Evolutionary conservation across 2,329 filamentous ascomycete genomes (phyloP), one percentile per base, ranked within the genome.

Genomic region (Epichloe amarillans): DNA sequence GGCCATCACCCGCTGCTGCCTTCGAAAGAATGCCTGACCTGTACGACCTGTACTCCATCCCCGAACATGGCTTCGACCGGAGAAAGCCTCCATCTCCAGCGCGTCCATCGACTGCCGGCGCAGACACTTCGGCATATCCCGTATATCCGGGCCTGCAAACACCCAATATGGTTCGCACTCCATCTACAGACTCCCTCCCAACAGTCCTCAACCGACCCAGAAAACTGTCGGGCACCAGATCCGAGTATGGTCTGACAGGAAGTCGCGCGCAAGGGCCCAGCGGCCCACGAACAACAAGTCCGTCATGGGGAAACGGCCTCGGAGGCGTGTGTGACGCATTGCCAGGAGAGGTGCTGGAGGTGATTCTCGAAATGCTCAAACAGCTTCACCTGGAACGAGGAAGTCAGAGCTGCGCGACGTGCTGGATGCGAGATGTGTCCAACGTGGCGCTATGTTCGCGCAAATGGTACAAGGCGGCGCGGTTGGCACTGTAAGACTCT

Each of bases 351-450:
- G 75, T 83, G 2, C 61, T 83, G 44, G 69, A 74, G 48, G 64
- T 78, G 36, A 75, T 83, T n/a, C 58, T 83, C 36, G 69, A 69
- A 39, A 70, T 75, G 50, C 63, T 84, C 17, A 76, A 72, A 58
- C 65, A 68, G 38, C 60, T 72, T 14, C 80, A 84, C 58, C 59
- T 82, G 12, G 64, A 62, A 6, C 59, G 64, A 14, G 64, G 65
- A 3, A 75, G 72, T 55, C 64, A 65, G 36, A 80, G 77, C 62
- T 83, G 80, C 59, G 72, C 78, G 15, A 83, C 80, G 17, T 83
- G 80, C 61, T 82, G 77, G 75, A 80, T 81, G 76, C 71, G 80
- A 46, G 79, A 84, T 57, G 64, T 75, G 33, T 76, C 72, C 56
- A 72, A 71, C 41, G 61, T 82, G 40, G 69, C 73, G 11, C 51